Evolutionary conservation across 352 stramenopile species (phyloP), one percentile per base, ranked within the genome.

Genomic region (Elongisporangium anandrum): DNA sequence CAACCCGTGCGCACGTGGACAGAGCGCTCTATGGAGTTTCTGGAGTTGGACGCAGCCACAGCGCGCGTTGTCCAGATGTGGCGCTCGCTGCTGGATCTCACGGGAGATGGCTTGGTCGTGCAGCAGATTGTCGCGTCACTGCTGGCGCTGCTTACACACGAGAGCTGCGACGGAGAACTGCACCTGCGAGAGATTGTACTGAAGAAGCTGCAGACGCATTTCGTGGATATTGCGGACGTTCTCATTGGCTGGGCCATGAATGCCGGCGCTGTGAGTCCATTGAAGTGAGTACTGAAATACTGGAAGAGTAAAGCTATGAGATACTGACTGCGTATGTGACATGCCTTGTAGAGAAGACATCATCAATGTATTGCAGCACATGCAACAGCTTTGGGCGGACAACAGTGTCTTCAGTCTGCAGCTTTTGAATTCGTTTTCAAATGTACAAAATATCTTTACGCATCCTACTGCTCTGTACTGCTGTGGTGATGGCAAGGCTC

Each of bases 321-420:
- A 7, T 53, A 24, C 24, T 22, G 49, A 53, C 17, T 29, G 19
- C 19, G 58, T 21, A 2, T 29, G 19, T 55, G 13, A 52, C 39
- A 10, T 29, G 49, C 12, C 39, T 24, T 17, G 15, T 29, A 90
- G 78, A 34, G 72, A 87, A 47, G 59, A 73, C 6, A 82, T 89
- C 38, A 63, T 88, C 3, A 56, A 57, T 24, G 38, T 88, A 20
- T 68, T 89, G 45, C 62, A 86, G 7, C 56, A 65, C 24, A 74
- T 88, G 56, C 64, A 52, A 8, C 74, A 72, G 19, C 65, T 91
- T 5, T 91, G 81, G 81, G 58, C 69, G 1, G 77, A 88, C 41
- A 88, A 91, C 50, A 88, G 77, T 48, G 81, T 88, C 10, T 91
- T 89, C 24, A 87, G 79, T 24, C 61, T 79, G 10, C 81, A 91